Conservation (phyloP, 2,329 filamentous ascomycete genomes). For the Geosmithia putterillii region DNA sequence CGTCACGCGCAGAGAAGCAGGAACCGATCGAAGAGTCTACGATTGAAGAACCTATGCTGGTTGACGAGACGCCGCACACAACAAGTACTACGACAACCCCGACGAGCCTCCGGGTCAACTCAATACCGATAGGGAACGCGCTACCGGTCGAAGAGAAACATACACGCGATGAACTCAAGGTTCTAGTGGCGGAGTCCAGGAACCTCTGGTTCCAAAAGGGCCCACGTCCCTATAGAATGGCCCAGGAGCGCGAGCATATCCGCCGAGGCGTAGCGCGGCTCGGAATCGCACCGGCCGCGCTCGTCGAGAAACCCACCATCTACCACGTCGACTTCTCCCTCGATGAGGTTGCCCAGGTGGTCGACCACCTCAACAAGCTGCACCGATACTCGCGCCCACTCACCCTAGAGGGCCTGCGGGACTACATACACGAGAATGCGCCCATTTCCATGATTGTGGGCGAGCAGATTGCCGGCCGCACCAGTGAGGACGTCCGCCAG, state of each 20-base stretch:
- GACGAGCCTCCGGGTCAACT: no score
- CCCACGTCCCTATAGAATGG: slow-evolving; percentile 13
- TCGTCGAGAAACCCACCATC: slow-evolving; percentile 4
- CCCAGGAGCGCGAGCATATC: slow-evolving; percentile 14
- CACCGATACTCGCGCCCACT: slow-evolving; percentile 1
- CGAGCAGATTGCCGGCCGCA: slow-evolving; percentile 10
- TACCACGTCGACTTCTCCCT: slow-evolving; percentile 34
- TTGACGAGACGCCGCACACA: background rate
- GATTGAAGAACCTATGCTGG: no score
- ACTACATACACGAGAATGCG: slow-evolving; percentile 6
- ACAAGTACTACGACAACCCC: background rate
- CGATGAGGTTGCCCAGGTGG: slow-evolving; percentile 20
- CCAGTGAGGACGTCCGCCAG: slow-evolving; percentile 13
- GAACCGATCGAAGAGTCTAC: no score
- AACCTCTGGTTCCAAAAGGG: slow-evolving; percentile 3
- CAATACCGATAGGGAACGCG: background rate
- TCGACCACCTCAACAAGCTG: slow-evolving; percentile 8
- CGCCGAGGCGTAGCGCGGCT: slow-evolving; percentile 8
- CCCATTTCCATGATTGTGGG: slow-evolving; percentile 12
- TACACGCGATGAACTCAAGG: background rate
- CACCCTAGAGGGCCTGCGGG: background rate
- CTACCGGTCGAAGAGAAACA: background rate
- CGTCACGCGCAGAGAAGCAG: no score
- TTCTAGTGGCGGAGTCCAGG: background rate
- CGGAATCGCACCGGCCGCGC: slow-evolving; percentile 2